Evolutionary conservation across 2,329 filamentous ascomycete genomes (phyloP), one percentile per base, ranked within the genome.

Genomic region (Aspergillus sojae): DNA sequence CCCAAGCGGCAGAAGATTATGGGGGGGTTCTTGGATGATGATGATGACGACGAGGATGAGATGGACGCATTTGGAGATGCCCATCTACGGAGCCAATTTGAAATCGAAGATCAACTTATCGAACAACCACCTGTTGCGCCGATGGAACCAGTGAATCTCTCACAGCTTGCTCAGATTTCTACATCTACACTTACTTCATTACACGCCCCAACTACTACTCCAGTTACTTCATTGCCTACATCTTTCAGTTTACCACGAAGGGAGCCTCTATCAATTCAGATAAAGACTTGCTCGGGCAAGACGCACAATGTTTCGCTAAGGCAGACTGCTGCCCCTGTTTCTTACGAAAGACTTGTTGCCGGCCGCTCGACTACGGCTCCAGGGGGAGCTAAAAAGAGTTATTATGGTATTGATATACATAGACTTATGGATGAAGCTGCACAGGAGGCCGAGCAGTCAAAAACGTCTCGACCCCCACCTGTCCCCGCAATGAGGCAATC

Each of bases 351-450:
- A 64, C 73, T 86, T 4, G 81, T 87, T 64, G 85, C 85, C 21
- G 76, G 81, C 57, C 81, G 86, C 16, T 88, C 86, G 10, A 77
- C 74, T 4, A 78, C 79, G 3, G 74, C 75, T n/a, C 77, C 82
- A 36, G 85, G 85, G 21, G 83, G 81, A 69, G 88, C 88, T 21
- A 81, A 82, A 55, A 85, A 82, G 67, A 84, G 89, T 70, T 98
- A 94, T 78, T 99, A 97, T 75, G 95, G 95, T 11, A 90, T 99
- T 67, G 90, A 97, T 54, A 95, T 99, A 39, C 93, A 97, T 76
- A 84, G 88, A 61, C 81, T 99, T 45, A 85, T 98, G 62, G 89
- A 91, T 62, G 85, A 90, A 19, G 91, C 91, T 3, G 81, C 86
- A 59, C 85, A 85, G 23, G 88, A 93, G 65, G 78, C 85, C 11